Evolutionary conservation across 78 protist genomes (phyloP), one percentile per base, ranked within the genome.

Genomic region (Dictyostelium capitatum): DNA sequence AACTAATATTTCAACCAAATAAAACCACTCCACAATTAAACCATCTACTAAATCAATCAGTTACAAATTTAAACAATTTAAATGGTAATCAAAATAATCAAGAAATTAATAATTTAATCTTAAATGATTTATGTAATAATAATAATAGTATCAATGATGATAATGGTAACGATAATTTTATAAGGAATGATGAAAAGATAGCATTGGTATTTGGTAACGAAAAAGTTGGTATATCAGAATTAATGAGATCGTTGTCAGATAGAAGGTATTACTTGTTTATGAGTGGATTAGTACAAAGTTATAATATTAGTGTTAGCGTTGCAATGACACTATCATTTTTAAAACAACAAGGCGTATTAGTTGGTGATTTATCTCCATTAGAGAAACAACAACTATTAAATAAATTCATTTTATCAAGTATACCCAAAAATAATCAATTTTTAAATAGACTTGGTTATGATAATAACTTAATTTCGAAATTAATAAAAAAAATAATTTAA

Each of bases 121-220:
- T 53, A 25, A 67, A 67, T 67, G 75, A 67, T 30, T 23, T 84
- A n/a, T 79, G 20, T 54, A 47, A 74, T 74, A 46, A 74, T 69
- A 37, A 51, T 32, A 23, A 6, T 20, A 51, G 41, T 25, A 53
- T 17, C 6, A 37, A 37, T 14, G 56, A 30, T 59, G 62, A 37
- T 14, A 56, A 43, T 48, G 50, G 67, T 32, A 23, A 80, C 12
- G 48, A 82, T 53, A 41, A 47, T 56, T 37, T 47, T 8, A 56
- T 62, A 23, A 32, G 6, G 41, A 30, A 78, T 51, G 28, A 83
- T 46, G 75, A 82, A 51, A 80, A 82, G 59, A 82, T 91, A 20
- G 95, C 95, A 51, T 14, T 91, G 0, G 90, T 83, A 32, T 91
- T 91, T 79, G 95, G 95, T 11, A 91, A 91, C 82, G 95, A 91